Percentiles rank a stretch among this genome's conserved stretches.
Conservation (phyloP, 192 early-diverging fungal species). For the Coemansia sp. region DNA sequence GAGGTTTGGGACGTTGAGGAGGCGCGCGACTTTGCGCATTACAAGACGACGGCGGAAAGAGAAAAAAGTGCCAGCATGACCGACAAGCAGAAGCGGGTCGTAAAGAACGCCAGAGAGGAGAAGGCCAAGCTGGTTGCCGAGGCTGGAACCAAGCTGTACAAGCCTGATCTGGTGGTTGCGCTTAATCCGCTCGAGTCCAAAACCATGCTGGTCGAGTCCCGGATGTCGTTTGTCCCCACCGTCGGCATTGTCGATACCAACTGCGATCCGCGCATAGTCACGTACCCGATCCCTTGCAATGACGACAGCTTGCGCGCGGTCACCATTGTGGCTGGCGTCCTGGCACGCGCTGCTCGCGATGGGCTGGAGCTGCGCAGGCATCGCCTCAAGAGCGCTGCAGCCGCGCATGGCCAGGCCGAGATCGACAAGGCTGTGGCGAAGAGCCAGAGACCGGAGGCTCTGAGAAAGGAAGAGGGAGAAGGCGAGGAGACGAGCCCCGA, state of each 20-base stretch:
- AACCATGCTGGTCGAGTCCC: constrained; percentile 81
- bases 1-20: constrained; percentile 43
- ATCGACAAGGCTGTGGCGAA: constrained; percentile 6
- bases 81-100: not conserved
- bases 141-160: constrained; percentile 44
- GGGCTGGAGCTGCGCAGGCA: constrained; percentile 52
- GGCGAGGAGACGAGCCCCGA: no score
- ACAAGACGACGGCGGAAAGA: constrained; percentile 1
- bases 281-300: constrained; percentile 94
- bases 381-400: constrained; percentile 11
- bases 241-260: constrained; percentile 93
- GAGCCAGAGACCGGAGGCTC: not conserved
- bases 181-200: constrained; percentile 83
- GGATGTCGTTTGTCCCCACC: constrained; percentile 78
- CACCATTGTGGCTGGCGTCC: constrained; percentile 77
- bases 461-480: not conserved
- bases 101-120: constrained; percentile 24
- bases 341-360: constrained; percentile 72
- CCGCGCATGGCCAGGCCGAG: not conserved
- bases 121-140: constrained; percentile 16
- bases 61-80: not conserved
- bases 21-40: constrained; percentile 23
- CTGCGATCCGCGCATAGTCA: constrained; percentile 79
- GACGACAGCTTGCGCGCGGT: constrained; percentile 84
- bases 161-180: constrained; percentile 82